These are phyloP conservation scores for Ganoderma leucocontextum DNA, from an alignment of 1,284 basidiomycete genomes.

Conservation along the genomic window DNA sequence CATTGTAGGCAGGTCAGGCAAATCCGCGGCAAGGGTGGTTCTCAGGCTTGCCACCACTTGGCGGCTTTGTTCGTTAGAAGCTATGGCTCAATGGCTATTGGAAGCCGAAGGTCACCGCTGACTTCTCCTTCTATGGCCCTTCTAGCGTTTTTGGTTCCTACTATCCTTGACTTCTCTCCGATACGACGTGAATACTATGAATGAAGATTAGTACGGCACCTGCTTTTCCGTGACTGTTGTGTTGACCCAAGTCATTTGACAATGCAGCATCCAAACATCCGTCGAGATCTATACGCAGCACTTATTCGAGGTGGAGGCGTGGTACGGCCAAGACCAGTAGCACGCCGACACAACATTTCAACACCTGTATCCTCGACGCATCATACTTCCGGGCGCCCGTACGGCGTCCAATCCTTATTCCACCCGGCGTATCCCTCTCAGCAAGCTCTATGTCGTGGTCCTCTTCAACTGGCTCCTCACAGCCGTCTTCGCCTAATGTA, in stretches of 20 bases:
- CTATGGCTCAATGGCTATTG: conserved; percentile 24
- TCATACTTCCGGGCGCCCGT: conserved; percentile 22
- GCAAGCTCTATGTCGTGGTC: conserved; percentile 32
- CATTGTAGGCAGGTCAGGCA: not conserved
- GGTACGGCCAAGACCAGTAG: conserved; percentile 33
- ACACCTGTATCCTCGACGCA: conserved; percentile 29
- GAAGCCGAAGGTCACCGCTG: conserved; percentile 19
- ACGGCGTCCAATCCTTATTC: conserved; percentile 24
- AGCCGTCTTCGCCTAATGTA: conserved; percentile 22
- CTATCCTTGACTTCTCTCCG: not conserved
- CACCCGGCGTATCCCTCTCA: conserved; percentile 24
- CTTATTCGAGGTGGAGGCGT: conserved; percentile 29
- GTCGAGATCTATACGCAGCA: conserved; percentile 29
- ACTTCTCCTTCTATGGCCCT: conserved; percentile 32
- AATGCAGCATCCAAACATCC: conserved; percentile 26
- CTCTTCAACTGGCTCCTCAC: conserved; percentile 34
- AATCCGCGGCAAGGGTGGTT: not conserved
- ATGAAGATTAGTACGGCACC: not conserved
- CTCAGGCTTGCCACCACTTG: conserved; percentile 25
- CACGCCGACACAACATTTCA: conserved; percentile 28
- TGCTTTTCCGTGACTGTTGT: not conserved
- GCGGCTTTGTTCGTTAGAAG: conserved; percentile 6
- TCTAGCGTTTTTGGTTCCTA: conserved; percentile 21
- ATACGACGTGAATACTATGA: not conserved
- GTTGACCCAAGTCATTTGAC: not conserved